Conservation (phyloP, 176 grass and related monocot species). For the Phyllostachys edulis region DNA sequence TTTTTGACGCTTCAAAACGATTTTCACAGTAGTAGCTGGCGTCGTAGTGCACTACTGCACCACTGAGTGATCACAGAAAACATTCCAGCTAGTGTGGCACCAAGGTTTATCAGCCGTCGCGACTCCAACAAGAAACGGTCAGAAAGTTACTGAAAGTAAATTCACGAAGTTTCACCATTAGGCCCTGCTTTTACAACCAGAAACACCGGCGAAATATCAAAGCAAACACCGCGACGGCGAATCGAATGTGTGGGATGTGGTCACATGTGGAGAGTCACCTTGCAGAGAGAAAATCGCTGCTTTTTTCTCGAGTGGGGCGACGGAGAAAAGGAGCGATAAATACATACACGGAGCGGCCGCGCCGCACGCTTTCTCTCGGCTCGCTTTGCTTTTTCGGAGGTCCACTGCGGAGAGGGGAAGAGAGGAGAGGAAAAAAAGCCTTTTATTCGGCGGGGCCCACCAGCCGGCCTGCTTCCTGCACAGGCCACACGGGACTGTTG, state of each 20-base stretch:
- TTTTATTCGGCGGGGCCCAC: background rate
- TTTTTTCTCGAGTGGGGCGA: background rate
- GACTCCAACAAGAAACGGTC: background rate
- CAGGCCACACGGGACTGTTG: conserved; percentile 22
- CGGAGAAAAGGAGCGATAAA: conserved; percentile 20
- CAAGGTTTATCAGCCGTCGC: background rate
- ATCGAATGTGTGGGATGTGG: conserved; percentile 2
- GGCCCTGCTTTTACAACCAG: background rate
- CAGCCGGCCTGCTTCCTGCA: background rate
- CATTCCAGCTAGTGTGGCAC: background rate
- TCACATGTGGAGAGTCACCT: conserved; percentile 4
- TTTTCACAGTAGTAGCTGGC: background rate
- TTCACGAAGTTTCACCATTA: background rate
- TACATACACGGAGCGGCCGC: background rate
- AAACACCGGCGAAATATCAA: background rate
- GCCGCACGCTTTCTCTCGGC: background rate
- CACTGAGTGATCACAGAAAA: background rate
- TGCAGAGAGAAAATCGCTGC: background rate
- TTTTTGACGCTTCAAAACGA: background rate
- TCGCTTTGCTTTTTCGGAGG: background rate
- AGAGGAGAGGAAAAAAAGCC: background rate
- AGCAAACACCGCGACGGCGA: background rate
- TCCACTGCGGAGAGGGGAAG: background rate
- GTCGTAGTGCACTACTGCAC: background rate
- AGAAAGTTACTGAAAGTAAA: background rate